Evolutionary conservation across 495 filamentous ascomycete genomes (phyloP), one percentile per base, ranked within the genome.

Genomic region (Aspergillus mulundensis): DNA sequence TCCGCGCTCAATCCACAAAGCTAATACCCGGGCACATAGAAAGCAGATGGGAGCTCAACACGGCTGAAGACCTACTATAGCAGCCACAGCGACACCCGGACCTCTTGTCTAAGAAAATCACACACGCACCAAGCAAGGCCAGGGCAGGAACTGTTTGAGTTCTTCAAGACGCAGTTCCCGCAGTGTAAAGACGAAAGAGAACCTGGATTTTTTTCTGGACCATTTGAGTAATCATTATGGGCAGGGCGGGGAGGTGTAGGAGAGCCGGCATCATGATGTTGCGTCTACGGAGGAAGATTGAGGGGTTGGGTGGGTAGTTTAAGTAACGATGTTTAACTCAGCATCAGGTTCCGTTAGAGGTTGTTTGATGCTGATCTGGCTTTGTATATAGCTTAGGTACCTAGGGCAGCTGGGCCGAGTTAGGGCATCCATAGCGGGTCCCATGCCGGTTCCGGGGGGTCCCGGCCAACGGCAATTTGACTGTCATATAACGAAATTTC

Each of bases 21-120:
- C 43, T 67, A 0, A 66, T 70, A 24, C 59, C 64, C 0, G 68
- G 64, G 20, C 68, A 70, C 38, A 55, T 70, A 19, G 66, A 66
- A 16, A 20, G 12, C 1, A 66, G 66, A 3, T 70, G 63, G 68
- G 56, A 61, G 53, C 53, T 66, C 14, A 57, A 70, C 47, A 58
- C 58, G 3, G 21, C 55, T 16, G 64, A 55, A 4, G 68, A 68
- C 57, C 56, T 68, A 1, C 61, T 68, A 1, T 61, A 55, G 2
- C 66, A 70, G 19, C 59, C 57, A 36, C 41, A 53, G 25, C 52
- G 46, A 43, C 60, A 63, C 44, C 44, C 60, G 16, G 49, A 62
- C 0, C 49, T 70, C 10, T 70, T 70, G 36, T 53, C 42, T 6
- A 45, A 65, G 34, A 67, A 66, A 51, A 48, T 70, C 32, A 61